Percentiles rank a stretch among this genome's conserved stretches.
Evolutionary conservation across 2,329 filamentous ascomycete genomes (phyloP).

Genomic region (Nectriaceae sp.): DNA sequence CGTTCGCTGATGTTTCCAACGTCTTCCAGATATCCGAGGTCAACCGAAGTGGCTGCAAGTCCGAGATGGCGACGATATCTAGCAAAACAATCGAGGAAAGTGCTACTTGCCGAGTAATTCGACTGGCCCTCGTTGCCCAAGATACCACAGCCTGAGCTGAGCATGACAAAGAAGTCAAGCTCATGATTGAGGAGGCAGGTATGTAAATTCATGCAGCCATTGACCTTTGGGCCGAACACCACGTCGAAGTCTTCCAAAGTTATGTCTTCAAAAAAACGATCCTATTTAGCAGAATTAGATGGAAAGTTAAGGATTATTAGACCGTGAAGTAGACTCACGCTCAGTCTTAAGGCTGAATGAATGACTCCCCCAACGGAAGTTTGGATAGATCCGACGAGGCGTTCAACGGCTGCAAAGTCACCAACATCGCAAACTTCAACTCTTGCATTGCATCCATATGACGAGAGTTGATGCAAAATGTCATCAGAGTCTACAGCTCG

Average conservation of each 20-base stretch:
- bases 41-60: constrained; percentile 28
- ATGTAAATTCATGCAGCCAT: constrained; percentile 24
- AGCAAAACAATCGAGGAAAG: constrained; percentile 35
- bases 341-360: constrained; percentile 24
- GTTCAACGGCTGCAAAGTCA: constrained; percentile 18
- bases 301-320: not conserved
- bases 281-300: constrained; percentile 13
- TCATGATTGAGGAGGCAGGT: constrained; percentile 17
- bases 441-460: constrained; percentile 23
- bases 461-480: constrained; percentile 21
- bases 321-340: constrained; percentile 14
- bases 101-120: constrained; percentile 38
- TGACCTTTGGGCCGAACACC: constrained; percentile 24
- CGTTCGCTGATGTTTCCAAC: constrained; percentile 22
- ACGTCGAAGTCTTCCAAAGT: constrained; percentile 20
- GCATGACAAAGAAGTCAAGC: constrained; percentile 37
- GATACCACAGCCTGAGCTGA: constrained; percentile 32
- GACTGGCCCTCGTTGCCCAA: constrained; percentile 34
- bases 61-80: constrained; percentile 26
- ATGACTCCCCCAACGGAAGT: constrained; percentile 22
- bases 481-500: constrained; percentile 17
- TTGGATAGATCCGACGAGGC: constrained; percentile 12
- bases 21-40: constrained; percentile 25
- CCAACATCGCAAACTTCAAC: constrained; percentile 24
- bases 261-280: constrained; percentile 23